Base-by-base conservation (phyloP, 306 rosid species). In the Trifolium subterraneum region DNA sequence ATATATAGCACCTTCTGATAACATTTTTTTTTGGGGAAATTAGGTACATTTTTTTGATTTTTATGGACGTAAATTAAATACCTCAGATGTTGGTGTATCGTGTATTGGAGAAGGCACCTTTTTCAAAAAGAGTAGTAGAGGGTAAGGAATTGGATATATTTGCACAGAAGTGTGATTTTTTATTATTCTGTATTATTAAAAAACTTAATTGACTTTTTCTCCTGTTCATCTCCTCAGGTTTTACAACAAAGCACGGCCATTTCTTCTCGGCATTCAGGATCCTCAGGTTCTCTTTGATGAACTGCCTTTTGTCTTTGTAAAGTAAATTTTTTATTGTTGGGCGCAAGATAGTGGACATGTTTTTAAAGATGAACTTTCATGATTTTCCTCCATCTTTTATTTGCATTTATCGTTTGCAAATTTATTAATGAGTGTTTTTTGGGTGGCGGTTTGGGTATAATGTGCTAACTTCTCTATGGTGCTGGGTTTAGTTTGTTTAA, bases 31-130 rank as follows among this genome's bases (percentile, higher is more conserved):
- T 64, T 41, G 42, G 70, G 73, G 54, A 58, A 63, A 78, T 39
- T 63, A 94, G 99, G 99, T 94, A 68, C 81, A 86, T 35, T 94
- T 92, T 82, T 92, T 94, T 80, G 93, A 94, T 83, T 77, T 92
- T 74, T 94, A 92, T 79, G 99, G 99, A 45, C 92, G 96, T 61
- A 92, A 87, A 81, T 88, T 94, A 79, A 94, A 92, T 84, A 88
- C 97, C 55, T 64, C 95, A 77, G 92, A 94, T 90, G 99, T 94
- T 73, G 99, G 97, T 64, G 93, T 92, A 68, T 87, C 96, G 39
- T 94, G 99, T 89, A 87, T 75, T 44, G 88, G 90, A 66, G 64
- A 79, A 16, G 92, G 95, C 70, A 86, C 88, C 73, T 94, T 92
- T 86, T 94, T 90, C 82, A 72, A 63, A 38, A 94, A 94, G 88